Conservation (phyloP, 306 rosid species). For the Cucurbita ficifolia region DNA sequence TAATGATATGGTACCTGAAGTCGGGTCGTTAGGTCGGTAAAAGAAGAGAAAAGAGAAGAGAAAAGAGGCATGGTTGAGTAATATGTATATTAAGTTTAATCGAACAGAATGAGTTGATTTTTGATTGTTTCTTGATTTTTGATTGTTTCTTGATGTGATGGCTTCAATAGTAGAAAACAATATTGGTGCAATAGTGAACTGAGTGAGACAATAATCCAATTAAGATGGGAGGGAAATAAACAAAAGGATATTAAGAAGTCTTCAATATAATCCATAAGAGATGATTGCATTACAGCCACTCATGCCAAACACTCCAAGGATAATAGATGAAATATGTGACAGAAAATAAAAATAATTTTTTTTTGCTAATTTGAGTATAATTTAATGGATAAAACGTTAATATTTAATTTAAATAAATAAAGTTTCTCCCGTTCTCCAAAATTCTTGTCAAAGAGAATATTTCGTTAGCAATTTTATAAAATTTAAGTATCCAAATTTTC, state of each 20-base stretch:
- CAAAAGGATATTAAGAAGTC: neutral
- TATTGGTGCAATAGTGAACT: neutral
- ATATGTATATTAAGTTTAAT: neutral
- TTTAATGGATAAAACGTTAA: too few species aligned
- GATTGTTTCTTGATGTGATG: neutral
- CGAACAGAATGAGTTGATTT: neutral
- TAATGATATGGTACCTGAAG: too few species aligned
- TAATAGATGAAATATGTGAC: too few species aligned
- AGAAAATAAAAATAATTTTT: too few species aligned
- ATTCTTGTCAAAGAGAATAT: neutral
- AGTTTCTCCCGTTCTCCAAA: neutral
- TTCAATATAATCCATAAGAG: neutral
- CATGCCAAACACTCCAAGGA: neutral
- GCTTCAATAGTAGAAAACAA: neutral
- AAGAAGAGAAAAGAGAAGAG: neutral
- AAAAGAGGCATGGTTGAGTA: neutral
- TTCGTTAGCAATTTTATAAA: neutral
- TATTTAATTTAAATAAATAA: neutral
- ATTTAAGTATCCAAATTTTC: neutral
- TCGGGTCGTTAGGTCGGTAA: neutral
- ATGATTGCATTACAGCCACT: constrained; percentile 4
- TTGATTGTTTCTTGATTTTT: too few species aligned
- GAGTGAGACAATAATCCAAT: neutral
- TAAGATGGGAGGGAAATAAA: neutral
- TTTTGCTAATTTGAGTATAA: too few species aligned